Evolutionary conservation across 2,329 filamentous ascomycete species (phyloP), one percentile per base, ranked within the genome.

Genomic region (Emydomyces testavorans): DNA sequence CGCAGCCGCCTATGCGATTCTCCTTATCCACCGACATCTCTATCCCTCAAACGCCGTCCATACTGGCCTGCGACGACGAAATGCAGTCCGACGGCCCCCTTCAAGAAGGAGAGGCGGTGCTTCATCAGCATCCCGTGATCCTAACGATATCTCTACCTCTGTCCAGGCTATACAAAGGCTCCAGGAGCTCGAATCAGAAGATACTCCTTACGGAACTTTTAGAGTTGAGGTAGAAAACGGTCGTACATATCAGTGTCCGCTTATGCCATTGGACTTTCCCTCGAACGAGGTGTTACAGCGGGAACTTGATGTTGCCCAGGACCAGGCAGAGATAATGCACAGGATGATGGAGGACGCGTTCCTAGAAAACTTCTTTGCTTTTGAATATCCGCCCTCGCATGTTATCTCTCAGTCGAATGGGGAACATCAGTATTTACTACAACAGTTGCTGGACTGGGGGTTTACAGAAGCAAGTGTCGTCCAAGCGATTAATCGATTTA

Each of bases 291-390:
- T 67, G 52, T 57, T 69, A 50, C 67, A 68, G 62, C 62, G 65
- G 50, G 60, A 65, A 49, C 61, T 68, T 11, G 65, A 63, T 8
- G 60, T 68, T 13, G 59, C 60, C 1, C 52, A 56, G 36, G 64
- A 61, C 24, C 62, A 67, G 52, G 66, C 66, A 16, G 61, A 64
- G 49, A 58, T 64, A 47, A 67, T 68, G 62, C 64, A 64, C 46
- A 61, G 64, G 49, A 65, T 67, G 61, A 67, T 69, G 62, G 67
- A 70, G 49, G 64, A 68, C 43, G 64, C 64, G 0, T 69, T 70
- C 49, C 49, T 70, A 31, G 66, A 68, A 48, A 65, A 65, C 2
- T 70, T 69, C 39, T 56, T 70, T 26, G 63, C 65, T 1, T 53
- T 68, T 29, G 65, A 69, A 40, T 66, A 67, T 26, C 64, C 62